Percentiles rank a stretch among this genome's conserved stretches.
Evolutionary conservation across 2,329 filamentous ascomycete species (phyloP).

Genomic region (Drechmeria coniospora): DNA sequence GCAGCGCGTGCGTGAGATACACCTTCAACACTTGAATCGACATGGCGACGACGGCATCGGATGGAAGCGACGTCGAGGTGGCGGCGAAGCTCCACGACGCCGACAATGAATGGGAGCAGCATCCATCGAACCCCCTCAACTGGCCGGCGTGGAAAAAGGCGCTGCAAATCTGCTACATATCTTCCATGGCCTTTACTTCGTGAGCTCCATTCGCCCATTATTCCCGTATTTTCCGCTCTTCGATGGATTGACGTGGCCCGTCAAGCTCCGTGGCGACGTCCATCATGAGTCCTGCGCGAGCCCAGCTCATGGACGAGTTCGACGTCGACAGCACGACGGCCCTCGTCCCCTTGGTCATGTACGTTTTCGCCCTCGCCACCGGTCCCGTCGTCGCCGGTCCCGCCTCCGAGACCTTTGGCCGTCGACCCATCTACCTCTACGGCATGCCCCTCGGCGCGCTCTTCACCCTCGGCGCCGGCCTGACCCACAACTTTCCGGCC

Average conservation of each 20-base stretch:
- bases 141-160: constrained; percentile 28
- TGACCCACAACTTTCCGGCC: constrained; percentile 31
- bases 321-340: constrained; percentile 36
- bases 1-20: too few relatives aligned
- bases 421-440: constrained; percentile 34
- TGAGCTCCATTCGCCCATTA: constrained; percentile 10
- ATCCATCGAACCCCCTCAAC: constrained; percentile 29
- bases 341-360: constrained; percentile 43
- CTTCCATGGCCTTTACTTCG: constrained; percentile 24
- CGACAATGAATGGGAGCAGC: background rate
- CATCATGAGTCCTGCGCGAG: constrained; percentile 32
- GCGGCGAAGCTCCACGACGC: background rate
- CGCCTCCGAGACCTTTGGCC: constrained; percentile 40
- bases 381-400: constrained; percentile 46
- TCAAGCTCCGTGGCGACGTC: constrained; percentile 36
- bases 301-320: constrained; percentile 35
- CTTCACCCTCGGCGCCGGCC: constrained; percentile 40
- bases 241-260: background rate
- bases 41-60: too few relatives aligned
- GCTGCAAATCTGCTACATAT: constrained; percentile 21
- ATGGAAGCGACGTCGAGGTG: too few relatives aligned
- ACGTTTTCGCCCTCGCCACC: constrained; percentile 42
- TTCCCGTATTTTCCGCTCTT: background rate
- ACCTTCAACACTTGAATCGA: too few relatives aligned
- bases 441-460: constrained; percentile 31